These are phyloP conservation scores for Cyathus striatus DNA, from an alignment of 768 basidiomycete genomes.

Conservation along the genomic window DNA sequence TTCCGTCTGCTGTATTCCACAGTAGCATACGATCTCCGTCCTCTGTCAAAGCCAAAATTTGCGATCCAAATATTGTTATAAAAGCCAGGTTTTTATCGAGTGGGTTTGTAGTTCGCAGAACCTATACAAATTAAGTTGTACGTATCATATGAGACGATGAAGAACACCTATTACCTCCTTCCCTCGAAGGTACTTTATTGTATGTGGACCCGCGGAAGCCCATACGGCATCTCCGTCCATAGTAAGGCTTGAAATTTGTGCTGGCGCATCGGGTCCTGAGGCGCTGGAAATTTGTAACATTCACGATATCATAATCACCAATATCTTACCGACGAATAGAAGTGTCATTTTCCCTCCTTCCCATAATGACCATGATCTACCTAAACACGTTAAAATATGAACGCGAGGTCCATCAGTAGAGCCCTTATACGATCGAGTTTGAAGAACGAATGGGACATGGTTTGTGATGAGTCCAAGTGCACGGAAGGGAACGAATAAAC, in stretches of 20 bases:
- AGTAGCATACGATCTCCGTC: conserved; percentile 71
- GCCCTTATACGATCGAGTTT: conserved; percentile 81
- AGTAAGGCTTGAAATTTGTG: conserved; percentile 67
- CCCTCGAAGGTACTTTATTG: conserved; percentile 80
- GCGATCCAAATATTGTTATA: conserved; percentile 76
- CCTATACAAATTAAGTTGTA: conserved; percentile 27
- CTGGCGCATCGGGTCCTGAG: conserved; percentile 76
- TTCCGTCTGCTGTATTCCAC: conserved; percentile 65
- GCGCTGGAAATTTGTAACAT: conserved; percentile 1
- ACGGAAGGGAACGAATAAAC: conserved; percentile 89
- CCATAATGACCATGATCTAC: conserved; percentile 92
- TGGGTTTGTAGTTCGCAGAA: conserved; percentile 58
- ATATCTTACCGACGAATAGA: conserved; percentile 84
- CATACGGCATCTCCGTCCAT: conserved; percentile 88
- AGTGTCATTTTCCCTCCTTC: conserved; percentile 90
- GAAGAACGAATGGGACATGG: conserved; percentile 82
- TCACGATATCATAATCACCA: conserved; percentile 2
- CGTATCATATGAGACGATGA: conserved; percentile 6
- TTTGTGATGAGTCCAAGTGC: conserved; percentile 95
- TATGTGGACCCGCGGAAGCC: conserved; percentile 62
- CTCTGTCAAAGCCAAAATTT: conserved; percentile 75
- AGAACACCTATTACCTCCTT: conserved; percentile 57
- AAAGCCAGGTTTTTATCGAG: conserved; percentile 54
- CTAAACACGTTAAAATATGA: conserved; percentile 83
- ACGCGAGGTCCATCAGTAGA: conserved; percentile 79